A percentile compares a stretch with the other conserved stretches of the same genome.
Evolutionary conservation across 2,329 filamentous ascomycete species (phyloP).

Genomic region (Chrysosphaeria jannelii): DNA sequence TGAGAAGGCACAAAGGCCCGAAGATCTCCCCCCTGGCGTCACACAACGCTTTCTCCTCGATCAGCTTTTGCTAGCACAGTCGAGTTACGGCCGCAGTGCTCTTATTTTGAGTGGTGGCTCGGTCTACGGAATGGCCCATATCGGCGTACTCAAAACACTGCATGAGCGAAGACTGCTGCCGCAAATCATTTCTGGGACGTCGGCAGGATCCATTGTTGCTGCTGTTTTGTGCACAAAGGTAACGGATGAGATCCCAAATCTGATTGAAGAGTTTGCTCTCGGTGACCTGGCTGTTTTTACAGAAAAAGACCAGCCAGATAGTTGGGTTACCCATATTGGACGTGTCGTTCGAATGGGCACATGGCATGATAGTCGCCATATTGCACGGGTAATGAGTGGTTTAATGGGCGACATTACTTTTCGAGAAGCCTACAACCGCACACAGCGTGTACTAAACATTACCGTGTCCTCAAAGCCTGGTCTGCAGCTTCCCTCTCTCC

Average conservation of each 20-base stretch:
- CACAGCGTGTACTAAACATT: slow-evolving; percentile 72
- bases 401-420: slow-evolving; percentile 78
- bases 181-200: slow-evolving; percentile 64
- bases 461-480: slow-evolving; percentile 69
- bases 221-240: slow-evolving; percentile 50
- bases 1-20: slow-evolving; percentile 17
- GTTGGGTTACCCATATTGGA: slow-evolving; percentile 35
- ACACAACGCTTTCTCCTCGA: slow-evolving; percentile 32
- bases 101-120: slow-evolving; percentile 61
- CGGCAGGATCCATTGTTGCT: slow-evolving; percentile 64
- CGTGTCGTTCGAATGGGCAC: slow-evolving; percentile 55
- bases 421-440: slow-evolving; percentile 87
- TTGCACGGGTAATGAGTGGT: slow-evolving; percentile 52
- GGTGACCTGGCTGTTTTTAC: slow-evolving; percentile 65
- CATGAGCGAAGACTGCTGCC: slow-evolving; percentile 48
- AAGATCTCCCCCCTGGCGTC: slow-evolving; percentile 18
- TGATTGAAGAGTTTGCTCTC: slow-evolving; percentile 41
- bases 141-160: slow-evolving; percentile 59
- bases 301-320: slow-evolving; percentile 23
- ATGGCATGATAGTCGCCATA: slow-evolving; percentile 58
- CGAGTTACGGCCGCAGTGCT: slow-evolving; percentile 63
- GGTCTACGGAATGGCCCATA: slow-evolving; percentile 77
- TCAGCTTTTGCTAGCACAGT: slow-evolving; percentile 37
- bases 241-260: slow-evolving; percentile 43
- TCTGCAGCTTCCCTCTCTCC: slow-evolving; percentile 57